A percentile compares a stretch with the other conserved stretches of the same genome.
These are phyloP conservation scores for Epichloe bromicola DNA, from an alignment of 2,329 filamentous ascomycete species.

Conservation along the genomic window DNA sequence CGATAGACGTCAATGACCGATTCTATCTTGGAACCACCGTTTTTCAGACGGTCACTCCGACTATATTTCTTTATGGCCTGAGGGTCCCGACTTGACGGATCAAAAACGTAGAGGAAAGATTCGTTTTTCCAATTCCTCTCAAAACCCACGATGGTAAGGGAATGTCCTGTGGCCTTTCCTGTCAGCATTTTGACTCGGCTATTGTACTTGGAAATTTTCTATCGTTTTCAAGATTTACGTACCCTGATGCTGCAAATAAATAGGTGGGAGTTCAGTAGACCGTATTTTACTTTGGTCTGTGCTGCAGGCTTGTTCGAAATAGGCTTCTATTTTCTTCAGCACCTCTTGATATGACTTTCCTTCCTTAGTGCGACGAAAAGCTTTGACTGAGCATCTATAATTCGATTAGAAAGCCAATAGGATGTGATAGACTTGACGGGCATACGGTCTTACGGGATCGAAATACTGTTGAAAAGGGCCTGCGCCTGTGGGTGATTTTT, in stretches of 20 bases:
- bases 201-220: background rate
- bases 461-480: conserved; percentile 58
- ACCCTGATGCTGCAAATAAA: conserved; percentile 82
- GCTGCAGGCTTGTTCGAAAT: conserved; percentile 48
- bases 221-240: conserved; percentile 9
- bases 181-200: background rate
- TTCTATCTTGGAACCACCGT: conserved; percentile 23
- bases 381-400: conserved; percentile 47
- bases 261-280: conserved; percentile 60
- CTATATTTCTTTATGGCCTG: conserved; percentile 47
- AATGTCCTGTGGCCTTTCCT: conserved; percentile 48
- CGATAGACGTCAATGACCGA: conserved; percentile 59
- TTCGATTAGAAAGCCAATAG: background rate
- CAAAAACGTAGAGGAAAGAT: conserved; percentile 69
- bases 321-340: conserved; percentile 55
- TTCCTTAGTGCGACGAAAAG: conserved; percentile 36
- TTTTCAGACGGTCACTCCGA: conserved; percentile 29
- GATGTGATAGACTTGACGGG: background rate
- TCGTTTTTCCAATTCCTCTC: conserved; percentile 54
- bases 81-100: conserved; percentile 68
- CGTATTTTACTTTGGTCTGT: conserved; percentile 48
- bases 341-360: conserved; percentile 39
- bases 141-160: conserved; percentile 77
- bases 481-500: conserved; percentile 43
- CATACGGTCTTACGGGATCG: conserved; percentile 43